Conservation (phyloP, 2,329 filamentous ascomycete species). For the Verticillium dahliae region DNA sequence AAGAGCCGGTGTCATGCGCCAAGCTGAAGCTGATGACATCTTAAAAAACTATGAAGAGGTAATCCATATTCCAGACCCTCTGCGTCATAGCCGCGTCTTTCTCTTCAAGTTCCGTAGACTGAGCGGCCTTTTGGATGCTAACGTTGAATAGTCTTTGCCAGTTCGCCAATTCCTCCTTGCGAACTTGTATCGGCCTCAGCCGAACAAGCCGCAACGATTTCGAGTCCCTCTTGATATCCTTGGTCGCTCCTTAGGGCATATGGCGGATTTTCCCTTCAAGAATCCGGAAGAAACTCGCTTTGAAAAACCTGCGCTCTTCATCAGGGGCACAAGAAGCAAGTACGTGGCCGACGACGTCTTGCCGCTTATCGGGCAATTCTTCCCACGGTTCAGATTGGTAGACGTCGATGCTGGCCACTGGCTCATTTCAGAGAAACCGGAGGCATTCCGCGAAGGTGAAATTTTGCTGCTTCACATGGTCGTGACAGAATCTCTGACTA, state of each 20-base stretch:
- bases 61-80: constrained; percentile 9
- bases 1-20: constrained; percentile 56
- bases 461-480: not conserved
- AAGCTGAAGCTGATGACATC: constrained; percentile 75
- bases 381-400: constrained; percentile 66
- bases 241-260: constrained; percentile 58
- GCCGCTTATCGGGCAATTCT: constrained; percentile 75
- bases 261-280: constrained; percentile 86
- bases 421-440: constrained; percentile 83
- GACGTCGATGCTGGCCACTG: constrained; percentile 80
- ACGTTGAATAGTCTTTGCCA: constrained; percentile 46
- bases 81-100: not conserved
- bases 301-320: constrained; percentile 71
- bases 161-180: constrained; percentile 90
- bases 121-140: not conserved
- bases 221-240: constrained; percentile 72
- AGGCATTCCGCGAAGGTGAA: constrained; percentile 68
- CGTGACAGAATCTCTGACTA: not conserved
- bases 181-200: constrained; percentile 59
- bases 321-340: constrained; percentile 68
- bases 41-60: constrained; percentile 67
- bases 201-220: constrained; percentile 54
- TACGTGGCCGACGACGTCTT: constrained; percentile 78
- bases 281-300: constrained; percentile 63
- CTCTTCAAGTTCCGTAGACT: not conserved